phyloP scores from a whole-genome alignment of 1,284 basidiomycete genomes.

The Austroboletus rostrupii region DNA sequence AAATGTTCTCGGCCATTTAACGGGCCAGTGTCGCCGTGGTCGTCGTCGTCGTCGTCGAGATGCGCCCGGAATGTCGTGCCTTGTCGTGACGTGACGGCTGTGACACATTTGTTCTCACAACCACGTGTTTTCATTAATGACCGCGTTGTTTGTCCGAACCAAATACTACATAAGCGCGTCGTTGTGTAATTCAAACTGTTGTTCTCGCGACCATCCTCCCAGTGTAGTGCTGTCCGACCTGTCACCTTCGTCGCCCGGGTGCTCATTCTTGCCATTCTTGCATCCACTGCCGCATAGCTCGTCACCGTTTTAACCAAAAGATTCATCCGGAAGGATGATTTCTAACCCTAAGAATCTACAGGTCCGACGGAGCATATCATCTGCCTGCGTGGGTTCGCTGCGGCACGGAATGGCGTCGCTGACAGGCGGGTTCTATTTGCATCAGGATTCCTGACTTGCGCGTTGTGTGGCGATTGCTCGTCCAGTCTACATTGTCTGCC shows the following conservation, averaged over 20 bases:
- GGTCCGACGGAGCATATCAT: slow-evolving; percentile 20
- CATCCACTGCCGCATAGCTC: slow-evolving; percentile 19
- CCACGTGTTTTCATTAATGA: slow-evolving; percentile 14
- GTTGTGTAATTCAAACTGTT: neutral
- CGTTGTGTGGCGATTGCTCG: slow-evolving; percentile 6
- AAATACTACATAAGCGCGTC: slow-evolving; percentile 15
- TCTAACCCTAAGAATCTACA: slow-evolving; percentile 33
- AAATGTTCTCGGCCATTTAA: slow-evolving; percentile 80
- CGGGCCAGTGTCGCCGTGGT: slow-evolving; percentile 23
- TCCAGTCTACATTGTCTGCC: slow-evolving; percentile 13
- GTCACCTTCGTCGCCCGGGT: slow-evolving; percentile 28
- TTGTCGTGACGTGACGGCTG: slow-evolving; percentile 24
- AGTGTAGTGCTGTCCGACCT: slow-evolving; percentile 20
- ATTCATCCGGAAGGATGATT: slow-evolving; percentile 34
- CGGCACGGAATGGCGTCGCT: slow-evolving; percentile 14
- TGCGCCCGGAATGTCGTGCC: neutral
- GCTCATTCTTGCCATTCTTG: slow-evolving; percentile 20
- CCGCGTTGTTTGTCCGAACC: slow-evolving; percentile 27
- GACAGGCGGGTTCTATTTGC: slow-evolving; percentile 3
- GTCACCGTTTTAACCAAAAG: slow-evolving; percentile 30
- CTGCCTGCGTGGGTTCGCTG: slow-evolving; percentile 18
- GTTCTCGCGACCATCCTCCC: slow-evolving; percentile 8
- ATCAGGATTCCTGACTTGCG: slow-evolving; percentile 2
- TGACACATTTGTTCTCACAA: slow-evolving; percentile 20
- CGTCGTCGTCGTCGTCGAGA: slow-evolving; percentile 17